Evolutionary conservation across 805 yeast genomes (phyloP), one percentile per base, ranked within the genome.

Genomic region (Sugiyamaella lignohabitans): DNA sequence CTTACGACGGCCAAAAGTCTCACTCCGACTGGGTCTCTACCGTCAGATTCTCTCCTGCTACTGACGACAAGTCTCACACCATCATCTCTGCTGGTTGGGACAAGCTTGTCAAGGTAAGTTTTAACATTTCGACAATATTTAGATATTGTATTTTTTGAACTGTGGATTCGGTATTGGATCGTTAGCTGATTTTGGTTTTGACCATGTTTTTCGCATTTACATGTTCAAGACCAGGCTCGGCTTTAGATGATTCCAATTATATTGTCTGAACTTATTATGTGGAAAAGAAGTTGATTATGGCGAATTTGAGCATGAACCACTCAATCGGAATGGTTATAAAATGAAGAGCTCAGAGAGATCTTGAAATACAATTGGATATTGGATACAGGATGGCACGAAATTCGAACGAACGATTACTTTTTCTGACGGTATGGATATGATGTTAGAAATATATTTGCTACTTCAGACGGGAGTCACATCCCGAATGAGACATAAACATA

Each of bases 21-120:
- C 98, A 93, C 94, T 69, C 80, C 71, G 99, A 93, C 87, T 93
- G 99, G 99, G 96, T 91, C 66, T 86, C 96, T 58, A 79, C 94
- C 64, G 98, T 89, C 66, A 86, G 96, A 80, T 87, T 91, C 82
- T 87, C 95, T 63, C 98, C 97, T 74, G 58, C 62, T 52, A 61
- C 62, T 43, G 79, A 80, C 60, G 79, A 80, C 60, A 76, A 73
- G 57, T 68, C 78, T 56, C 72, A 82, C 57, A 72, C 87, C 66
- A 84, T 87, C 66, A 83, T 91, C 76, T 91, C 99, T 63, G 97
- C 97, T 67, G 95, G 96, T 70, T 87, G 95, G 91, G 99, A 93
- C 75, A 93, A 91, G 79, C 76, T 89, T 65, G 95, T 94, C 66
- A 93, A 93, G 89, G 98, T 91, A 87, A 78, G 96, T 87, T 67